Percentiles rank a stretch among this genome's conserved stretches.
Evolutionary conservation across 2,329 filamentous ascomycete species (phyloP).

Genomic region (Gnomoniopsis sp.): DNA sequence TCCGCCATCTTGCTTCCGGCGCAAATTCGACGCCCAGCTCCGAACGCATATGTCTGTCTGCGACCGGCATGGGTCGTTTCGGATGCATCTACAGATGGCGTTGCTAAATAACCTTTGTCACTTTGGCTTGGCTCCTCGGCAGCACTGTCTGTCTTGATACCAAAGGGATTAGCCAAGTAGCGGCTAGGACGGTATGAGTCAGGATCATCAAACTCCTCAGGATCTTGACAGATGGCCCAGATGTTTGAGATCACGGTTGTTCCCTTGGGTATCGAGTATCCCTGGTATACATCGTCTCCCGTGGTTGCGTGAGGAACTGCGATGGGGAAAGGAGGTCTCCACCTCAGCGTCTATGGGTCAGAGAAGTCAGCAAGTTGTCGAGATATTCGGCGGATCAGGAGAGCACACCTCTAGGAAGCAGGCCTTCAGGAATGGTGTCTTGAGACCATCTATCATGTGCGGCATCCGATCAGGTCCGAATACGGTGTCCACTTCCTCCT

Average conservation of each 20-base stretch:
- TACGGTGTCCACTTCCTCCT: slow-evolving; percentile 18
- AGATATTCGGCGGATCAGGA: background rate
- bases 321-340: slow-evolving; percentile 18
- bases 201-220: slow-evolving; percentile 17
- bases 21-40: slow-evolving; percentile 10
- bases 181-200: slow-evolving; percentile 19
- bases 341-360: slow-evolving; percentile 16
- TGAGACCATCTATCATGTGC: slow-evolving; percentile 3
- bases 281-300: slow-evolving; percentile 19
- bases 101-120: background rate
- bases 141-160: slow-evolving; percentile 2
- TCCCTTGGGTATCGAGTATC: slow-evolving; percentile 15
- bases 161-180: slow-evolving; percentile 16
- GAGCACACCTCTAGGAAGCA: slow-evolving; percentile 19
- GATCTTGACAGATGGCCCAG: slow-evolving; percentile 19
- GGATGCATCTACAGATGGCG: background rate
- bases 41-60: slow-evolving; percentile 11
- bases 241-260: slow-evolving; percentile 17
- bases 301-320: slow-evolving; percentile 17
- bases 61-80: background rate
- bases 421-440: slow-evolving; percentile 20
- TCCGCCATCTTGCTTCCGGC: slow-evolving; percentile 9
- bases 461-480: slow-evolving; percentile 14
- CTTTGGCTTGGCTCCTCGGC: background rate
- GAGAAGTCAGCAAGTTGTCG: background rate